Base-by-base conservation (phyloP, 2,329 filamentous ascomycete genomes). In the Aphanoascus verrucosus region DNA sequence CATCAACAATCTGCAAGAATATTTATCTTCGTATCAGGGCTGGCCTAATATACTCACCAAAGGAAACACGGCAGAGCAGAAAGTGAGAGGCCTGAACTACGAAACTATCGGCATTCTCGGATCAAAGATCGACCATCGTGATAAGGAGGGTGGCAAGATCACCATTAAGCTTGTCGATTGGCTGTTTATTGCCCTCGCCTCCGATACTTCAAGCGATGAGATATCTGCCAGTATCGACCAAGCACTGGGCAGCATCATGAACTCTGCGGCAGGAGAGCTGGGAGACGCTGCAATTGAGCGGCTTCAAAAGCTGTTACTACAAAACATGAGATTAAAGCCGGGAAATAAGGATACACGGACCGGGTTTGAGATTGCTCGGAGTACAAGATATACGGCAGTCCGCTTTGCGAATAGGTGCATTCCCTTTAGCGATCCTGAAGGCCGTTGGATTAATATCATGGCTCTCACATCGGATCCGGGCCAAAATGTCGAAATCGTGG, bases 361-460 rank as follows among this genome's bases (percentile, higher is more conserved):
- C 12, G 69, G 67, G 14, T 69, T 67, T 46, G 64, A 61, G n/a
- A 73, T 79, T 14, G 73, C 83, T n/a, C 78, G 85, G 59, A 90
- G 85, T 62, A 85, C 86, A 34, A 82, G 87, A 6, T 93, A 90
- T 69, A 84, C 88, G 17, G 84, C 84, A 20, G 83, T 93, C 6
- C 86, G 93, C 55, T 96, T 91, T 76, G 88, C 88, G 9, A 97
- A 97, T 64, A 80, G 87, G 49, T 94, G 88, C 62, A 74, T 98
- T 4, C 80, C 85, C 0, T 96, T 88, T 61, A 77, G 77, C 17
- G 88, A 95, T 62, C 77, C 88, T 8, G 75, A 84, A 37, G 93
- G 82, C 23, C 81, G 93, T 47, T 96, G 88, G 87, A 86, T 96
- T 45, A 82, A 96, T 65, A 79, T 97, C 14, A 76, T 96, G 48